phyloP scores from a whole-genome alignment of 495 filamentous ascomycete genomes.

The Penicillium chermesinum region DNA sequence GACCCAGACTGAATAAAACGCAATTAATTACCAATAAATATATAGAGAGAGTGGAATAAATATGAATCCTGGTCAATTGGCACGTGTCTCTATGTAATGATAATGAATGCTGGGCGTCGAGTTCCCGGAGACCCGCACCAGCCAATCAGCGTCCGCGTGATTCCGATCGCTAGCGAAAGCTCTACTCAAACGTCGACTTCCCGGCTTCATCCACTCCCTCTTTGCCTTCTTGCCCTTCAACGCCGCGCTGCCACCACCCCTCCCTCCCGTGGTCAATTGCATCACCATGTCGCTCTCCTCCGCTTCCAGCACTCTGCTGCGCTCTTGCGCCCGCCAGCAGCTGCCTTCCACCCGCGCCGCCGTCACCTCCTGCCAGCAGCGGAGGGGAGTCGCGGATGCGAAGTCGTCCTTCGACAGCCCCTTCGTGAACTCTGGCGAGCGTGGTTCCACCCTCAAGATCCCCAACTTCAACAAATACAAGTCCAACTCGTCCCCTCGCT shows the following conservation, averaged over 20 bases:
- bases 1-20: too few relatives aligned
- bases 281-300: conserved; percentile 45
- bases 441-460: conserved; percentile 59
- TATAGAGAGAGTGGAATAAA: too few relatives aligned
- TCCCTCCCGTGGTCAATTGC: conserved; percentile 32
- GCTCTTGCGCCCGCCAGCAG: conserved; percentile 47
- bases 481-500: conserved; percentile 54
- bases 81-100: too few relatives aligned
- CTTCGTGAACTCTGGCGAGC: conserved; percentile 39
- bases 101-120: background rate
- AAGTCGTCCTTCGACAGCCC: conserved; percentile 50
- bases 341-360: conserved; percentile 42
- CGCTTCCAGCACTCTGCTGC: conserved; percentile 45
- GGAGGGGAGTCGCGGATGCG: conserved; percentile 42
- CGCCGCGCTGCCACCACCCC: conserved; percentile 26
- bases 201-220: conserved; percentile 38
- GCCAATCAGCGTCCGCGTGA: conserved; percentile 43
- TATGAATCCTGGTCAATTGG: background rate
- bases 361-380: conserved; percentile 46
- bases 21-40: too few relatives aligned
- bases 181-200: conserved; percentile 40
- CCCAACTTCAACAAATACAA: conserved; percentile 88
- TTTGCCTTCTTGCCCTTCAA: conserved; percentile 19
- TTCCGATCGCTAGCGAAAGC: conserved; percentile 47
- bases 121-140: conserved; percentile 18